These are phyloP conservation scores for Paradendryphiella salina DNA, from an alignment of 2,329 filamentous ascomycete species.

Conservation along the genomic window DNA sequence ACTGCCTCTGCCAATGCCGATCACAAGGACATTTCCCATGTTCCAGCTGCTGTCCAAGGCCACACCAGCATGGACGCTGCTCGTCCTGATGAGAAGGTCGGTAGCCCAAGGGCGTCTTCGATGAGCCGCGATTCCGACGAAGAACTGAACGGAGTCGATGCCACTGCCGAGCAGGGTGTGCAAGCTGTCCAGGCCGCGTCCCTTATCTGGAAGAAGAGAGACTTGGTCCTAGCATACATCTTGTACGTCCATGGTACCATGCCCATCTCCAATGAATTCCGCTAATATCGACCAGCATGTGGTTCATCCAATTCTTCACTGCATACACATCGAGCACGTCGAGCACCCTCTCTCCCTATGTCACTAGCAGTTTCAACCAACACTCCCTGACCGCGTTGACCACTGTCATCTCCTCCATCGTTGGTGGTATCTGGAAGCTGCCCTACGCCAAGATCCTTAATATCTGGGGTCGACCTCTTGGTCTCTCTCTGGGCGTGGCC, in stretches of 20 bases:
- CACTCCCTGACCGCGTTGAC: conserved; percentile 48
- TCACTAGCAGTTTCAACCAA: conserved; percentile 45
- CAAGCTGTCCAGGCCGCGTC: conserved; percentile 37
- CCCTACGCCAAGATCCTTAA: conserved; percentile 51
- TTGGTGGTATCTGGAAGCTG: conserved; percentile 48
- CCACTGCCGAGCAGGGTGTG: conserved; percentile 35
- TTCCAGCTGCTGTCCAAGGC: conserved; percentile 34
- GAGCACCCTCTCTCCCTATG: conserved; percentile 47
- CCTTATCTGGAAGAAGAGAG: conserved; percentile 33
- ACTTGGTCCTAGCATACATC: conserved; percentile 36
- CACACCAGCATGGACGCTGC: conserved; percentile 34
- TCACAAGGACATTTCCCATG: conserved; percentile 33
- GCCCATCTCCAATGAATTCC: not conserved
- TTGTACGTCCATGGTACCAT: conserved; percentile 21
- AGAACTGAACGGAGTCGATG: conserved; percentile 40
- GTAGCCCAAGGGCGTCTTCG: conserved; percentile 21
- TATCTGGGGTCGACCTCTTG: conserved; percentile 49
- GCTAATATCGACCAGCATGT: conserved; percentile 32
- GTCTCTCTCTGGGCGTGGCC: conserved; percentile 42
- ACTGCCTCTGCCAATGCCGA: conserved; percentile 15
- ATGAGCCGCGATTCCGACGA: conserved; percentile 29
- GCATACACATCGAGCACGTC: conserved; percentile 51
- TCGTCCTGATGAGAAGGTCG: conserved; percentile 36
- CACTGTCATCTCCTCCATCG: conserved; percentile 44
- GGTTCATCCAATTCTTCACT: conserved; percentile 54